Base-by-base conservation (phyloP, 139 green algal genomes). In the Haematococcus sp. region DNA sequence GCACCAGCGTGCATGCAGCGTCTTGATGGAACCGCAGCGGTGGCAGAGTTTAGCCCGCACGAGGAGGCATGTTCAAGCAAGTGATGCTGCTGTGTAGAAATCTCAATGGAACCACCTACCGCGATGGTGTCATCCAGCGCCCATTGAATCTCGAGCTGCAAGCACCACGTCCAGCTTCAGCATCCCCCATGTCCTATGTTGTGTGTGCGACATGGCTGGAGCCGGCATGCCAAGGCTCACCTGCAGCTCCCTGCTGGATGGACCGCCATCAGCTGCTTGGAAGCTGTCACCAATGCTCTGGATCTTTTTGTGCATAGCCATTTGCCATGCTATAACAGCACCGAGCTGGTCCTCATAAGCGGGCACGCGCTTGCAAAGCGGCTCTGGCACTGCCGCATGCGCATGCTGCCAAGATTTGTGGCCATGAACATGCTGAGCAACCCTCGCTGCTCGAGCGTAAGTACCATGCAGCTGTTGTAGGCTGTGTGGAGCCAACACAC, bases 111-210 rank as follows among this genome's bases (percentile, higher is more conserved):
- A 44, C 7, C 27, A 25, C n/a, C 55, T 65, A 76, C 81, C 17
- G 76, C 77, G 27, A 91, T 71, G 15, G 77, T 67, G 46, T 94
- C 89, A 40, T 94, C 88, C 63, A 94, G 76, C 52, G 93, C 79
- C 89, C 89, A 94, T 23, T 71, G 72, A 9, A 94, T 72, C 78
- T 94, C 89, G 9, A 68, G 73, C 78, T 93, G 83, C 17, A 52
- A 4, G 7, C 33, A 46, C 46, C 22, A n/a, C n/a, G n/a, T n/a
- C n/a, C n/a, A n/a, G n/a, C n/a, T n/a, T n/a, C n/a, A n/a, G n/a
- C n/a, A n/a, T n/a, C n/a, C n/a, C n/a, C n/a, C n/a, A n/a, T n/a
- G n/a, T n/a, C n/a, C n/a, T n/a, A n/a, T n/a, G n/a, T n/a, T 1
- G 74, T 73, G 67, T 82, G 35, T 35, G 59, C 59, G 17, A 19